Evolutionary conservation across 306 rosid species (phyloP).

Genomic region (Corylus heterophylla): DNA sequence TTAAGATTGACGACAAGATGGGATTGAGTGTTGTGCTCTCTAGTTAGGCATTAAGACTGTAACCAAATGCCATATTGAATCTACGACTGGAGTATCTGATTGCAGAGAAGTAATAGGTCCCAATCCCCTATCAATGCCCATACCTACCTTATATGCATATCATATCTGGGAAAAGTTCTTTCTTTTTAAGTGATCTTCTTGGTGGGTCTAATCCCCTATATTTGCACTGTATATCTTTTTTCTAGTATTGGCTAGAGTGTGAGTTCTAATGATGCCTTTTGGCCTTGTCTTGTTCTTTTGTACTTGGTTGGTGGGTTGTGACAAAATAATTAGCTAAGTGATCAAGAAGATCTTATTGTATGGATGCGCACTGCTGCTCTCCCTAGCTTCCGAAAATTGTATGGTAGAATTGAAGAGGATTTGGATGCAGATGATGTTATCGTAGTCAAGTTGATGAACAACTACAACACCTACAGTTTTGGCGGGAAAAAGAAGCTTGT

Average conservation of each 20-base stretch:
- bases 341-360: constrained; percentile 96
- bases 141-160: not conserved
- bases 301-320: constrained; percentile 26
- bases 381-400: constrained; percentile 87
- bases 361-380: constrained; percentile 99
- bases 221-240: not conserved
- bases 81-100: not conserved
- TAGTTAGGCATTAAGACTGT: not conserved
- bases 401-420: constrained; percentile 91
- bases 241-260: not conserved
- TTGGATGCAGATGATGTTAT: constrained; percentile 80
- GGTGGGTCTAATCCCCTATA: not conserved
- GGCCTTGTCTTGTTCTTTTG: constrained; percentile 22
- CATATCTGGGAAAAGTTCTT: not conserved
- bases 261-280: constrained; percentile 15
- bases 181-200: not conserved
- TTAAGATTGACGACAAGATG: not conserved
- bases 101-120: not conserved
- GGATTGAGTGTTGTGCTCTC: not conserved
- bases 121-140: not conserved
- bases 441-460: constrained; percentile 62
- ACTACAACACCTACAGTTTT: constrained; percentile 90
- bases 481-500: constrained; percentile 88
- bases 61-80: not conserved
- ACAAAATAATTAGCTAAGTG: constrained; percentile 60